Conservation (phyloP, 495 filamentous ascomycete genomes). For the Daldinia bambusicola region DNA sequence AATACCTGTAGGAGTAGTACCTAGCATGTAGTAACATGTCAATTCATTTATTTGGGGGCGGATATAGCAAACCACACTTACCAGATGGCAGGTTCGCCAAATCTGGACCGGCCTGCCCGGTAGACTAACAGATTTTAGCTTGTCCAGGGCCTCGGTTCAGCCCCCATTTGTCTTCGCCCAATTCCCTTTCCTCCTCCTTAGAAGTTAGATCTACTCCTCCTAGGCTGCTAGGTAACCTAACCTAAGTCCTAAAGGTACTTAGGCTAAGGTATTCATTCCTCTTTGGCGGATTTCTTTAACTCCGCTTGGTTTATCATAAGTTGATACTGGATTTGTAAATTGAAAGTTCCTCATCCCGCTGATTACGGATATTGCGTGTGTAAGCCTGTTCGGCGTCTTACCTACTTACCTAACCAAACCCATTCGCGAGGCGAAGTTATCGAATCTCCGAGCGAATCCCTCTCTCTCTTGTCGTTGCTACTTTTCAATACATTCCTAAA, state of each 20-base stretch:
- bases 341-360: not conserved
- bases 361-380: slow-evolving; percentile 20
- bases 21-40: not conserved
- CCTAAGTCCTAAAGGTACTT: no score
- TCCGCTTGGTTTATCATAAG: slow-evolving; percentile 22
- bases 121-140: slow-evolving; percentile 34
- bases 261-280: not conserved
- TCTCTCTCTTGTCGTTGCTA: not conserved
- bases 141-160: slow-evolving; percentile 36
- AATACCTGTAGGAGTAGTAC: no score
- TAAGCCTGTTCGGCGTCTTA: slow-evolving; percentile 30
- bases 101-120: slow-evolving; percentile 36
- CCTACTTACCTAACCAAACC: not conserved
- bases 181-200: slow-evolving; percentile 7
- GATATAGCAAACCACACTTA: slow-evolving; percentile 34
- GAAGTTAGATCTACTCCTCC: no score
- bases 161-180: slow-evolving; percentile 6
- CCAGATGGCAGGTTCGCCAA: slow-evolving; percentile 36
- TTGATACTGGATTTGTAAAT: slow-evolving; percentile 2
- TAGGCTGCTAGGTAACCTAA: no score
- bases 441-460: slow-evolving; percentile 22
- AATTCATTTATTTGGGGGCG: slow-evolving; percentile 14
- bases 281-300: slow-evolving; percentile 29
- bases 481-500: not conserved
- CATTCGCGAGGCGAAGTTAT: not conserved